Evolutionary conservation across 345 rosid genomes (phyloP).

Genomic region (Hibiscus tridactylites): DNA sequence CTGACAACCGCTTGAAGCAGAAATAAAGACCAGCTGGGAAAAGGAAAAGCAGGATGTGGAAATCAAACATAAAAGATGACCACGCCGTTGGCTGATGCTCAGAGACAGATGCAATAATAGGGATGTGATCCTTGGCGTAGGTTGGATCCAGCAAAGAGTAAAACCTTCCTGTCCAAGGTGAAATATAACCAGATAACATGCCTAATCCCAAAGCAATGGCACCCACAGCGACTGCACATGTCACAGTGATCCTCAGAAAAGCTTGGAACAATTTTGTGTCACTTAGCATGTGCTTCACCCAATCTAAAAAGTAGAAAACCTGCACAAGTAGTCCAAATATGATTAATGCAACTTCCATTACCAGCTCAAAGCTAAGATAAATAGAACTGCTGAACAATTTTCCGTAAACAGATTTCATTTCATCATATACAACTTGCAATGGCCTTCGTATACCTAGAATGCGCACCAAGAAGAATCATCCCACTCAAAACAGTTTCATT

Average conservation of each 20-base stretch:
- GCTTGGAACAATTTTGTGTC: slow-evolving; percentile 82
- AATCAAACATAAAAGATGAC: slow-evolving; percentile 98
- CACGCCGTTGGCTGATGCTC: slow-evolving; percentile 99
- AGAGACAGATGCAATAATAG: slow-evolving; percentile 97
- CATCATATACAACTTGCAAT: neutral
- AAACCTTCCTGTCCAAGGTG: slow-evolving; percentile 99
- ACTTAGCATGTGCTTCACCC: slow-evolving; percentile 80
- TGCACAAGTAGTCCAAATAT: slow-evolving; percentile 23
- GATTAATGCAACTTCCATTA: neutral
- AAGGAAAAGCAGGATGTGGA: slow-evolving; percentile 91
- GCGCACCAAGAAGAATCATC: neutral
- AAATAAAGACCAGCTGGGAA: slow-evolving; percentile 99
- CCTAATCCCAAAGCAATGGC: slow-evolving; percentile 81
- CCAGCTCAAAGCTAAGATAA: neutral
- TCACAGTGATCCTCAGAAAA: slow-evolving; percentile 78
- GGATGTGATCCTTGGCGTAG: slow-evolving; percentile 95
- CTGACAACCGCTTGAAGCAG: slow-evolving; percentile 94
- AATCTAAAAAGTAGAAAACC: slow-evolving; percentile 93
- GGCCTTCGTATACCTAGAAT: neutral
- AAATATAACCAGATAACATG: slow-evolving; percentile 90
- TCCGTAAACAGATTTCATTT: neutral
- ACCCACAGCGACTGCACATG: slow-evolving; percentile 61
- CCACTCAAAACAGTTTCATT: neutral
- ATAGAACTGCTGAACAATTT: neutral
- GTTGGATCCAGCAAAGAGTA: slow-evolving; percentile 97